Conservation (phyloP, 2,329 filamentous ascomycete species). For the Calonectria pseudoreteaudii region DNA sequence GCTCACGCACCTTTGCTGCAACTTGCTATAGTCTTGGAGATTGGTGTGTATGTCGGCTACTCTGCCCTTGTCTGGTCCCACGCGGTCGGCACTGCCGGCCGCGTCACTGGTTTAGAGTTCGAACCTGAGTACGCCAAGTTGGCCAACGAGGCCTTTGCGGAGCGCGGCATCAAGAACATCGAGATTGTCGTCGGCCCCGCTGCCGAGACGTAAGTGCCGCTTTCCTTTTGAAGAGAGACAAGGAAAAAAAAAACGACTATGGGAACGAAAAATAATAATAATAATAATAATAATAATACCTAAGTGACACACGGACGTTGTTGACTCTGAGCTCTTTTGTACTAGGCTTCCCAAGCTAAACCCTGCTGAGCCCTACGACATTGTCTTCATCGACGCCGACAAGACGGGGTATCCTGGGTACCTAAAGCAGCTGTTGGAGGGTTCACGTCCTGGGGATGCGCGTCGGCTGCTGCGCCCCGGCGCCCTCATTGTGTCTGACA, state of each 20-base stretch:
- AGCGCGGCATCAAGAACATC: constrained; percentile 56
- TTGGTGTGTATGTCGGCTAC: constrained; percentile 62
- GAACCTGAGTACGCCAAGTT: constrained; percentile 55
- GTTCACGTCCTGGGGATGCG: constrained; percentile 52
- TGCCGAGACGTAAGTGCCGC: constrained; percentile 54
- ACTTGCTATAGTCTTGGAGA: constrained; percentile 56
- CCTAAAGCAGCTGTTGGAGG: constrained; percentile 57
- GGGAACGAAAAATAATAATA: too few species aligned
- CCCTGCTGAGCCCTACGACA: constrained; percentile 57
- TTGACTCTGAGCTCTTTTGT: neutral
- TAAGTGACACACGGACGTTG: neutral
- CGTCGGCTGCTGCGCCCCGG: constrained; percentile 59
- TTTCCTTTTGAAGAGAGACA: neutral
- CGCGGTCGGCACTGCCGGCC: constrained; percentile 56
- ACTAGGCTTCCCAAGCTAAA: constrained; percentile 46
- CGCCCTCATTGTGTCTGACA: constrained; percentile 66
- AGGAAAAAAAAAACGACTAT: neutral
- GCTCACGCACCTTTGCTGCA: neutral
- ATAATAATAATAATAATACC: too few species aligned
- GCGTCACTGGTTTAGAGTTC: constrained; percentile 60
- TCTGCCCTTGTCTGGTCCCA: constrained; percentile 62
- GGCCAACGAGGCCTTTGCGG: constrained; percentile 53
- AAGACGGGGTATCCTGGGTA: constrained; percentile 65
- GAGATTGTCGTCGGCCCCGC: constrained; percentile 62
- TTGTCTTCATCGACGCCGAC: constrained; percentile 67